These are phyloP conservation scores for Liquidambar formosana DNA, from an alignment of 164 flowering plant species.

Conservation along the genomic window DNA sequence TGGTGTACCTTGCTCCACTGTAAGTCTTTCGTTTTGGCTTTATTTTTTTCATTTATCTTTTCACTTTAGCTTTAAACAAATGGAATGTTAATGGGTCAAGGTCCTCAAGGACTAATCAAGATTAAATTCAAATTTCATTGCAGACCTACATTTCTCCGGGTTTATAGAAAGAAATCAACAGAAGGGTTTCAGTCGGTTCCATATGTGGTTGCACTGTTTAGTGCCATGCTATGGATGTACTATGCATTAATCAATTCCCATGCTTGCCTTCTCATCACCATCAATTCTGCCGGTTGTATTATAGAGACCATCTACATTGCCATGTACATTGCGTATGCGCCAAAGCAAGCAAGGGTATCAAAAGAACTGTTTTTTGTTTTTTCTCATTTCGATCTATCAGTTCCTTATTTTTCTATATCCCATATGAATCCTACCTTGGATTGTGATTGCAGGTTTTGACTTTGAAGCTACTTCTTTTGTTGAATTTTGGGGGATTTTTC, in stretches of 20 bases:
- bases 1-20: conserved; percentile 59
- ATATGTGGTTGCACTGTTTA: conserved; percentile 54
- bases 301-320: conserved; percentile 41
- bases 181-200: conserved; percentile 63
- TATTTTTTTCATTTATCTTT: background rate
- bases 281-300: conserved; percentile 46
- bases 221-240: conserved; percentile 64
- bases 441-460: conserved; percentile 25
- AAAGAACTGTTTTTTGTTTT: background rate
- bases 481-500: conserved; percentile 32
- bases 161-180: conserved; percentile 53
- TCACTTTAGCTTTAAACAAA: background rate
- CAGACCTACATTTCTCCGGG: conserved; percentile 58
- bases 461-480: conserved; percentile 24
- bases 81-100: background rate
- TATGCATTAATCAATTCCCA: conserved; percentile 47
- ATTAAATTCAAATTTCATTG: background rate
- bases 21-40: conserved; percentile 23
- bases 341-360: conserved; percentile 44
- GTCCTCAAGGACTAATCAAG: too few relatives aligned
- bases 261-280: conserved; percentile 49
- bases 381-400: too few relatives aligned
- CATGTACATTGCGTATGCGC: conserved; percentile 39
- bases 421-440: too few relatives aligned
- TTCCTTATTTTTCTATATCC: too few relatives aligned